Percentiles rank a stretch among this genome's conserved stretches.
Evolutionary conservation across 257 asterid genomes (phyloP).

Genomic region (Salvia splendens): DNA sequence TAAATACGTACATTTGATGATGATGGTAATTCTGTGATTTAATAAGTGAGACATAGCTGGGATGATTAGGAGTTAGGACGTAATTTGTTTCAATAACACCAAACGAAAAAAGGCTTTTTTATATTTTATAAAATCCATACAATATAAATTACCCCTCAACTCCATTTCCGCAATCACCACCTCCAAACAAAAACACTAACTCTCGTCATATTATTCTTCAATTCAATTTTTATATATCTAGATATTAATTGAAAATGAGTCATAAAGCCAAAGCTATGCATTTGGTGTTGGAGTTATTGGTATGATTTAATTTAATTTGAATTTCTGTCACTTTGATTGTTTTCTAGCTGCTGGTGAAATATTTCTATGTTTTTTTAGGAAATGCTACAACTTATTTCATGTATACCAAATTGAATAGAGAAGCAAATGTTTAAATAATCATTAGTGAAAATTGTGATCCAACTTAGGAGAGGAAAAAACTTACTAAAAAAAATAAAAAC

Average conservation of each 20-base stretch:
- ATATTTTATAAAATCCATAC: conserved; percentile 10
- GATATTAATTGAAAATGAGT: conserved; percentile 28
- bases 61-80: conserved; percentile 48
- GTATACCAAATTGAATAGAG: too few relatives aligned
- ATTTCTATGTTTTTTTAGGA: conserved; percentile 41
- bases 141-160: conserved; percentile 27
- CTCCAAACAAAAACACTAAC: too few relatives aligned
- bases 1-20: too few relatives aligned
- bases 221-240: neutral
- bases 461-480: too few relatives aligned
- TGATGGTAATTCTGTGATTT: too few relatives aligned
- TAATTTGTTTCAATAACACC: conserved; percentile 31
- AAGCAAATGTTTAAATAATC: too few relatives aligned
- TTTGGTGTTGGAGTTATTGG: conserved; percentile 48
- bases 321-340: too few relatives aligned
- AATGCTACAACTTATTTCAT: too few relatives aligned
- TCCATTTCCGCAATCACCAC: conserved; percentile 11
- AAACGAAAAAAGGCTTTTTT: conserved; percentile 9
- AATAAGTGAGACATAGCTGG: too few relatives aligned
- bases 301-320: too few relatives aligned
- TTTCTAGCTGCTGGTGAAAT: neutral
- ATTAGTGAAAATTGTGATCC: too few relatives aligned
- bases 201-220: neutral
- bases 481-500: too few relatives aligned
- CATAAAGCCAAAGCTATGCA: conserved; percentile 37